phyloP scores from a whole-genome alignment of 192 early-diverging fungal genomes.

The Umbelopsis sp. region DNA sequence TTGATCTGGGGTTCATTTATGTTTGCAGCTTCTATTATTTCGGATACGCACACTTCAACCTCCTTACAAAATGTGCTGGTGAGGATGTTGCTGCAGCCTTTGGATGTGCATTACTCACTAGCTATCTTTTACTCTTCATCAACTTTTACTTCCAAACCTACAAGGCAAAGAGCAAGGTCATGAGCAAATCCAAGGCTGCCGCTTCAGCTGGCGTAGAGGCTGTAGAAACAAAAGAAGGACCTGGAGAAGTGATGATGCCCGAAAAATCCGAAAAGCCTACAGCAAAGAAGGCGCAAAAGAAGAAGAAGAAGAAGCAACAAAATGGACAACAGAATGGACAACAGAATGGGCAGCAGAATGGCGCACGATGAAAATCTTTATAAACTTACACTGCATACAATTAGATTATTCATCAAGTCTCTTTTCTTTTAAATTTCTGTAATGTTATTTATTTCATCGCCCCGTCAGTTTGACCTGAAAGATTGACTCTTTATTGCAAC shows the following conservation, averaged over 20 bases:
- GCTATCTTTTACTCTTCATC: constrained; percentile 86
- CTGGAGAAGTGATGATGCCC: neutral
- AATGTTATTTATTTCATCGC: too few species aligned
- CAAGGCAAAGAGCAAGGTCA: constrained; percentile 50
- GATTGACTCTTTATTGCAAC: too few species aligned
- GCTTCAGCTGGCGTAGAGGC: neutral
- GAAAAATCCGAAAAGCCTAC: neutral
- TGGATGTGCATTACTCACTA: constrained; percentile 77
- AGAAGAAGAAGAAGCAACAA: too few species aligned
- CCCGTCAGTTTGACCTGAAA: too few species aligned
- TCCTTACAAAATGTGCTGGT: constrained; percentile 72
- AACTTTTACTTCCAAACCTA: constrained; percentile 88
- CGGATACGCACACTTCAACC: constrained; percentile 57
- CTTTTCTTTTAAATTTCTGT: too few species aligned
- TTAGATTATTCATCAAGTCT: too few species aligned
- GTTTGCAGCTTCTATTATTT: constrained; percentile 80
- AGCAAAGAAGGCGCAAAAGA: too few species aligned
- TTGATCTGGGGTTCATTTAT: constrained; percentile 80
- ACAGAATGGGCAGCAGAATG: too few species aligned
- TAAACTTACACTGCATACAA: too few species aligned
- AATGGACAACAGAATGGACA: too few species aligned
- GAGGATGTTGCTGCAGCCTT: constrained; percentile 77
- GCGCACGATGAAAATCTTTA: too few species aligned
- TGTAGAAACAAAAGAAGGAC: constrained; percentile 6
- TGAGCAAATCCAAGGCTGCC: constrained; percentile 6